phyloP scores from a whole-genome alignment of 306 rosid genomes.

The Medicago lupulina region DNA sequence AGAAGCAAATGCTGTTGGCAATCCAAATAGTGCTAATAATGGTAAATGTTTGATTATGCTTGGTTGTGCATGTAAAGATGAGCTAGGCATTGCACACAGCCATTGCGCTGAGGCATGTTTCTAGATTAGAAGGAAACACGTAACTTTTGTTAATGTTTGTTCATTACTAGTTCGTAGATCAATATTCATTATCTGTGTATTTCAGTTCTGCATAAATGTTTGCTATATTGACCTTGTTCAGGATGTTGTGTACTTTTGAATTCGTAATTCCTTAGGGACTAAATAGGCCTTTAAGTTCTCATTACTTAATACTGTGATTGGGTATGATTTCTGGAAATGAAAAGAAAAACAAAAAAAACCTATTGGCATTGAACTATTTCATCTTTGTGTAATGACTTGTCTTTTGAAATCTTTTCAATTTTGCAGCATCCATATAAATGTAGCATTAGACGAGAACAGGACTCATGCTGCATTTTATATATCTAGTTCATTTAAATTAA shows the following conservation, averaged over 20 bases:
- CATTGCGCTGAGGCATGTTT: conserved; percentile 93
- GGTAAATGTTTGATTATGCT: conserved; percentile 64
- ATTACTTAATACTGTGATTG: no score
- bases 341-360: neutral
- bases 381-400: neutral
- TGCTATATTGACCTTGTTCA: conserved; percentile 11
- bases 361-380: neutral
- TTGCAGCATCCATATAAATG: neutral
- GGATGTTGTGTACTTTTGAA: conserved; percentile 6
- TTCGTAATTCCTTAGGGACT: conserved; percentile 12
- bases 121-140: conserved; percentile 80
- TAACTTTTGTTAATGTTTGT: conserved; percentile 34
- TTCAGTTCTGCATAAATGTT: conserved; percentile 6
- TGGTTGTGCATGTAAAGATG: conserved; percentile 88
- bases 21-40: conserved; percentile 19
- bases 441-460: neutral
- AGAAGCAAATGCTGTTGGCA: conserved; percentile 2
- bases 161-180: conserved; percentile 10
- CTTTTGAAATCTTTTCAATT: neutral
- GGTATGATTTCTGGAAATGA: no score
- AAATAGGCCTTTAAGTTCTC: no score
- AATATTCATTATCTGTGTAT: neutral
- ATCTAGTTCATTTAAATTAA: no score
- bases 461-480: neutral
- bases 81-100: conserved; percentile 74